Evolutionary conservation across 2,329 filamentous ascomycete species (phyloP).

Genomic region (Apiospora saccharicola): DNA sequence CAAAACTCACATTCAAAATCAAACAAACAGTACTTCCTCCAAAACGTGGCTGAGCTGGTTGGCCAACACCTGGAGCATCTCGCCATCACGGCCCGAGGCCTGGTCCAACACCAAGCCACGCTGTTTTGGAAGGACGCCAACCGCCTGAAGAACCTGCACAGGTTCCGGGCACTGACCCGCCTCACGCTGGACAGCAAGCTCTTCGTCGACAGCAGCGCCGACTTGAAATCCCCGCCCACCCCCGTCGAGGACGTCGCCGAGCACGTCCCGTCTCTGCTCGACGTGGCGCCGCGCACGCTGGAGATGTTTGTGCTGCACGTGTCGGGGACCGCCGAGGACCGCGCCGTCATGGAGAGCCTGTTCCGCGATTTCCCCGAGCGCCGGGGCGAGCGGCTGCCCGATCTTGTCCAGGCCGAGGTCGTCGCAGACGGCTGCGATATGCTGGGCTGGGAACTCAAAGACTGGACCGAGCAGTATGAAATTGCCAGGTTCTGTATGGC

Average conservation of each 20-base stretch:
- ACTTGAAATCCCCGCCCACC: neutral
- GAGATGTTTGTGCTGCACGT: neutral
- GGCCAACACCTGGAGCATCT: too few species aligned
- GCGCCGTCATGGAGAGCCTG: neutral
- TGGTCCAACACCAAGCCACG: neutral
- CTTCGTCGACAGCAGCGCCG: neutral
- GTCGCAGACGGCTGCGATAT: neutral
- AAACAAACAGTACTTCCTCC: too few species aligned
- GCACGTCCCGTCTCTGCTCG: neutral
- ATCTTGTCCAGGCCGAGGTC: neutral
- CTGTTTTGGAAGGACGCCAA: neutral
- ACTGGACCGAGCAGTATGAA: neutral
- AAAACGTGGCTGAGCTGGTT: too few species aligned
- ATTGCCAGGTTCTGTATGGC: neutral
- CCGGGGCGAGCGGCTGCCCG: neutral
- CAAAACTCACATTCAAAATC: neutral
- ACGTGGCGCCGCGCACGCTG: neutral
- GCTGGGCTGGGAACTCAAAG: neutral
- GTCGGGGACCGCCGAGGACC: neutral
- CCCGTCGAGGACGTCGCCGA: neutral
- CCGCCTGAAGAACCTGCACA: neutral
- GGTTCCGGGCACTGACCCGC: neutral
- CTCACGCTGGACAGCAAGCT: neutral
- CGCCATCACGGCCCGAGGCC: too few species aligned
- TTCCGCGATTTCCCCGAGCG: neutral